A percentile compares a stretch with the other conserved stretches of the same genome.
These are phyloP conservation scores for Agapanthus africanus DNA, from an alignment of 106 monocot species.

Conservation along the genomic window DNA sequence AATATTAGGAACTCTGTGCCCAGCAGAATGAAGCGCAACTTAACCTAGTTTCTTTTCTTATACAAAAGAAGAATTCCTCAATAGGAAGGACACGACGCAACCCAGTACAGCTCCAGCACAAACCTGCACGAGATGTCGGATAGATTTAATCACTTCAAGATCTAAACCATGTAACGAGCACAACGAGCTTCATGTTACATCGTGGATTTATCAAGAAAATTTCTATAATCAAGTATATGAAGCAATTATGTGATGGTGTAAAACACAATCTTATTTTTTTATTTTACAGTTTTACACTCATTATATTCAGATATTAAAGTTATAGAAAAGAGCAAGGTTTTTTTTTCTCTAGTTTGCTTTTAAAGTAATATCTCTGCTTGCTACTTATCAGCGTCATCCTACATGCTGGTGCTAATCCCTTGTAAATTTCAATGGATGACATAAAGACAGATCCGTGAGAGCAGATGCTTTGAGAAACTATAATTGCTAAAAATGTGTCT, in stretches of 20 bases:
- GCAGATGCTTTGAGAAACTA: too few relatives aligned
- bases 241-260: too few relatives aligned
- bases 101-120: slow-evolving; percentile 20
- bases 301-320: too few relatives aligned
- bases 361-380: too few relatives aligned
- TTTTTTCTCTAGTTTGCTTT: not conserved
- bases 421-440: too few relatives aligned
- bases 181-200: too few relatives aligned
- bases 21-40: slow-evolving; percentile 1
- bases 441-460: too few relatives aligned
- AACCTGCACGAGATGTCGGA: slow-evolving; percentile 6
- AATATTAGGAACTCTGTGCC: not conserved
- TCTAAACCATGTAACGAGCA: not conserved
- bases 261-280: too few relatives aligned
- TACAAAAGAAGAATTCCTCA: slow-evolving; percentile 14
- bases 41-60: not conserved
- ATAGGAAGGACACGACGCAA: slow-evolving; percentile 15
- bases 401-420: too few relatives aligned
- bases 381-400: too few relatives aligned
- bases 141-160: not conserved
- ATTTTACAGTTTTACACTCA: too few relatives aligned
- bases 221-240: not conserved
- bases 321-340: not conserved
- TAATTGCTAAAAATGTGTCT: too few relatives aligned
- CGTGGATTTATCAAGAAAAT: not conserved